Base-by-base conservation (phyloP, 352 stramenopile species). In the Pythium brachiatum region DNA sequence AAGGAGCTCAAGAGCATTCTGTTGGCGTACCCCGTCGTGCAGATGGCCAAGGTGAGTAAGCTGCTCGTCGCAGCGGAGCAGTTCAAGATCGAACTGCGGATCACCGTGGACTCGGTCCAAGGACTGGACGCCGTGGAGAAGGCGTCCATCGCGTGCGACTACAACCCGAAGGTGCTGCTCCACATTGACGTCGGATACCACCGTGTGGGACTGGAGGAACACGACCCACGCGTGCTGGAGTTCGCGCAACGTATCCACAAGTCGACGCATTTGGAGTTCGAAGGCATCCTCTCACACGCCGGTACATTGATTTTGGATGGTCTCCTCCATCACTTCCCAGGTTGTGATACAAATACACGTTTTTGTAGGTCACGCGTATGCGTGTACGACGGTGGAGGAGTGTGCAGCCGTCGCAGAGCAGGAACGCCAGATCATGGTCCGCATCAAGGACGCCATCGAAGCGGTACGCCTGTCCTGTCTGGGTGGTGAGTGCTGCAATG, bases 151-250 rank as follows among this genome's bases (percentile, higher is more conserved):
- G 54, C 69, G 48, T 75, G 66, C 59, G 72, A 79, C 44, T 80
- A 72, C 60, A 61, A 36, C 3, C 57, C 86, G 21, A 77, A 77
- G n/a, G 67, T 89, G 38, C 70, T 92, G 56, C 64, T 92, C 43
- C 81, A 92, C 44, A 79, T 92, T 23, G 83, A 89, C 41, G 79
- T 89, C 0, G 83, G 83, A 31, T 92, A 92, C 51, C 80, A 92
- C 63, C 83, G 83, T 23, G 83, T 90, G 26, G 83, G 80, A 2
- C 60, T 92, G 20, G 83, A 90, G 44, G 73, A 87, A 47, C 54
- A 70, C 29, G 79, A 90, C 27, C 72, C 77, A 12, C 68, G 66
- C 11, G 67, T 92, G 36, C 66, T 82, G 7, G 64, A 75, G 58
- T 72, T 90, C 38, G 80, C 79, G 7, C 56, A 74, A 53, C 69